These are phyloP conservation scores for Podospora bellae-mahoneyi DNA, from an alignment of 495 filamentous ascomycete genomes.

Conservation along the genomic window DNA sequence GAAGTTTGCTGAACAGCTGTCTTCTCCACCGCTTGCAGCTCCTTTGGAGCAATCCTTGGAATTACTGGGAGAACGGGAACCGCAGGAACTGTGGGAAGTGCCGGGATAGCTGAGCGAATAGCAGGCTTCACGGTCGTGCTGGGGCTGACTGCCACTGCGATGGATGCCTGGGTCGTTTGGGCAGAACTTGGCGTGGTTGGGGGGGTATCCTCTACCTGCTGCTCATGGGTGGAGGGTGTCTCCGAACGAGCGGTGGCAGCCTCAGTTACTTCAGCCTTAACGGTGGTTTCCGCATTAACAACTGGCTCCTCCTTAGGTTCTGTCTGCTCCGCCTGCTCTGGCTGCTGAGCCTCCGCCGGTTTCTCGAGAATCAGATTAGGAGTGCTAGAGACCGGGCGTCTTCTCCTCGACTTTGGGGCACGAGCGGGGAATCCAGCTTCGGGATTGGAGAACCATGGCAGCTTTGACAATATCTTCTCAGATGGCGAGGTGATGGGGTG, in stretches of 20 bases:
- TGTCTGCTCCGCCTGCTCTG: slow-evolving; percentile 21
- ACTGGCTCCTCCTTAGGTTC: slow-evolving; percentile 24
- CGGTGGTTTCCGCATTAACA: slow-evolving; percentile 29
- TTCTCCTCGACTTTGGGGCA: slow-evolving; percentile 36
- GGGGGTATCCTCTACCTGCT: slow-evolving; percentile 60
- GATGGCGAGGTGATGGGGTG: neutral
- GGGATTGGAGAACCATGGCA: slow-evolving; percentile 80
- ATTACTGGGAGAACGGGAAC: slow-evolving; percentile 64
- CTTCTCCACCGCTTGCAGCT: slow-evolving; percentile 39
- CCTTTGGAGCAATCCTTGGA: slow-evolving; percentile 50
- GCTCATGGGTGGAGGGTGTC: slow-evolving; percentile 64
- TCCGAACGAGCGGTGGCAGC: slow-evolving; percentile 47
- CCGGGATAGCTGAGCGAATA: slow-evolving; percentile 51
- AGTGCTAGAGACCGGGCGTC: neutral
- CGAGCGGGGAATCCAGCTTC: slow-evolving; percentile 62
- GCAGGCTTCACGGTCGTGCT: slow-evolving; percentile 45
- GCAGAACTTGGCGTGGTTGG: slow-evolving; percentile 68
- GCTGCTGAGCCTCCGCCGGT: slow-evolving; percentile 29
- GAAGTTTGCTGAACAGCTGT: slow-evolving; percentile 19
- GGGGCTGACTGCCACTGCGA: slow-evolving; percentile 24
- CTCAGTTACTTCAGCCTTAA: slow-evolving; percentile 34
- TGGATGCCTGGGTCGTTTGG: slow-evolving; percentile 41
- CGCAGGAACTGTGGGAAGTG: slow-evolving; percentile 67
- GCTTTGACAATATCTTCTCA: slow-evolving; percentile 23
- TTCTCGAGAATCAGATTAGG: neutral